Base-by-base conservation (phyloP, 1,139 yeast species). In the Nakaseomyces nivariensis region DNA sequence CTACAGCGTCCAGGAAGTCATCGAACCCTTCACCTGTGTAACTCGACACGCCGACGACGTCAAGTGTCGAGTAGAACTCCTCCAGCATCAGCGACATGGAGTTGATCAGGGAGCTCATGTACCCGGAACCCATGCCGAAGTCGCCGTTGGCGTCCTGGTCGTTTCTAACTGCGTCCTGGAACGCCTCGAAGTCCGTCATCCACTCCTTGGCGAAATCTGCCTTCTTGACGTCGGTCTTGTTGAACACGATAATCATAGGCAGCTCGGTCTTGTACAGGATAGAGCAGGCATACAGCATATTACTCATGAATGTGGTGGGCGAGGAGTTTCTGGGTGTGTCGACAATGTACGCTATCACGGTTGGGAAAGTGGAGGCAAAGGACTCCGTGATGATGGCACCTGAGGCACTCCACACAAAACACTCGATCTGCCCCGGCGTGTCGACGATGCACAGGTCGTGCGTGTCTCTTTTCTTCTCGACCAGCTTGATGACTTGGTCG, bases 371-470 rank as follows among this genome's bases (percentile, higher is more conserved):
- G 1, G 96, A 86, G 1, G 98, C 98, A 70, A 94, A 85, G 0
- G 97, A 90, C 66, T 94, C 98, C 0, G 97, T 90, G 52, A 94
- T 87, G 55, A 94, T 94, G 24, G 97, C 78, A 8, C 99, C 99
- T 45, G 96, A 86, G 0, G 98, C 98, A 46, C 95, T 84, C 95
- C 95, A 85, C 48, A 92, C 89, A 66, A 92, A 92, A 70, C 97
- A 88, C 67, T 92, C 98, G 55, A 94, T 94, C 68, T 94, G 99
- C 6, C 99, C 99, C 0, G 99, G 99, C 0, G 99, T 94, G 67
- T 94, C 99, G 48, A 92, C 78, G 45, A 94, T 84, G 54, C 92
- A 86, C 65, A 89, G 84, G 32, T 79, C 69, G 54, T 78, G 77
- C 44, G 72, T 71, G 31, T 79, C 82, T 1, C 87, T 74, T 60